These are phyloP conservation scores for Danielia oregonensis DNA, from an alignment of 805 yeast genomes.

Conservation along the genomic window DNA sequence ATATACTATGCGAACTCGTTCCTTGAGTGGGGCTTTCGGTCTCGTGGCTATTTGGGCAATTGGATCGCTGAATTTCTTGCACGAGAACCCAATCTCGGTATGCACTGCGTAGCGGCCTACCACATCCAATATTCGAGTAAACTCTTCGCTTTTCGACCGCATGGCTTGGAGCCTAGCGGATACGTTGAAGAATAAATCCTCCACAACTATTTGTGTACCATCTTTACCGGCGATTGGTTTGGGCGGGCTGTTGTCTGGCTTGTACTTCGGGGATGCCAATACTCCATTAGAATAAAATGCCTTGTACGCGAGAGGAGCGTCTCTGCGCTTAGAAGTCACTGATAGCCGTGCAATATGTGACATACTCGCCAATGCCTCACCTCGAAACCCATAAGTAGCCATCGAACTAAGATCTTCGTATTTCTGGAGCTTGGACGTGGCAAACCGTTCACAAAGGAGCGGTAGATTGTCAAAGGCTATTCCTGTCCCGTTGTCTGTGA, in stretches of 20 bases:
- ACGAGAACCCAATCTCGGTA: constrained; percentile 67
- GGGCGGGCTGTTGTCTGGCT: constrained; percentile 40
- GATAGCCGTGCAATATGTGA: constrained; percentile 83
- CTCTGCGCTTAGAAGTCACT: constrained; percentile 68
- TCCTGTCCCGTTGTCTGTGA: constrained; percentile 88
- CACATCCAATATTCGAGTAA: constrained; percentile 71
- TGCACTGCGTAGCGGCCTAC: constrained; percentile 82
- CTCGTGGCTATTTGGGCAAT: constrained; percentile 63
- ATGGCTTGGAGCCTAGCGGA: constrained; percentile 74
- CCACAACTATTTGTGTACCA: constrained; percentile 84
- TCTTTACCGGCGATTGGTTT: constrained; percentile 78
- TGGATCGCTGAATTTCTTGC: constrained; percentile 77
- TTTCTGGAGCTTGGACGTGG: constrained; percentile 75
- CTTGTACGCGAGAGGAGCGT: constrained; percentile 65
- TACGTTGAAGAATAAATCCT: constrained; percentile 84
- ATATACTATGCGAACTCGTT: constrained; percentile 68
- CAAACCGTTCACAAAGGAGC: constrained; percentile 84
- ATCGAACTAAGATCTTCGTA: constrained; percentile 75
- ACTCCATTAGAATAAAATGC: constrained; percentile 67
- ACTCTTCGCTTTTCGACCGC: constrained; percentile 68
- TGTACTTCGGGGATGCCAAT: constrained; percentile 42
- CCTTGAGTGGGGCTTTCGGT: constrained; percentile 47
- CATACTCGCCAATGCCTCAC: constrained; percentile 93
- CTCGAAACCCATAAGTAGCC: constrained; percentile 88
- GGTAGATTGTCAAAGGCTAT: constrained; percentile 68